Evolutionary conservation across 164 flowering plant species (phyloP), one percentile per base, ranked within the genome.

Genomic region (Hamamelis virginiana): DNA sequence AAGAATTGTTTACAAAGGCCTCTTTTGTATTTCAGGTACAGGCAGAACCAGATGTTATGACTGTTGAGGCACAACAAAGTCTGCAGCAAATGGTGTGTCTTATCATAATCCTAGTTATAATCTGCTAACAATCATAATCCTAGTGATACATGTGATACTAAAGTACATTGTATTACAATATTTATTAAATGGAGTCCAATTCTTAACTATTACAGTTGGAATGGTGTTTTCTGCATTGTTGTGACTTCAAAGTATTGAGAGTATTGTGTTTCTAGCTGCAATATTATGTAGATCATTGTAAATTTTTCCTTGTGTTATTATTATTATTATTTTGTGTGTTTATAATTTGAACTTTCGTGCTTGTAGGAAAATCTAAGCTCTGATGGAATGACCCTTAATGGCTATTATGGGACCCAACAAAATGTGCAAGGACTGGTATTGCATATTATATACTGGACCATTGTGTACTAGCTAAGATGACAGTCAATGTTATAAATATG

Each of bases 401-500:
- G 88, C 28, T 85, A 75, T 64, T 89, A 85, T 72, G 82, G 85
- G 45, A 55, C 79, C 47, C 89, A 86, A 48, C 91, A 80, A 70
- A 84, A 81, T 77, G 81, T 85, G 64, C 90, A 80, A 52, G 91
- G 88, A 75, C 77, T 85, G 88, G 88, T 87, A 76, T 55, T 10
- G 9, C 14, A n/a, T n/a, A 51, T 55, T 1, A 51, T 50, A 22
- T 28, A 4, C 19, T 41, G n/a, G 14, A 47, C 18, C 26, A 21
- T 43, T 65, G 9, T 45, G 1, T 57, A 6, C 33, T 73, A 8
- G 62, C 51, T 33, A 26, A 41, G 43, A 1, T 23, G 46, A 12
- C 2, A 21, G 13, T 51, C n/a, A n/a, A n/a, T 60, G 38, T 52
- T 23, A 15, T 1, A 41, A 58, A 23, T n/a, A 21, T 6, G 13